Evolutionary conservation across 257 asterid species (phyloP).

Genomic region (Solanum stenotomum): DNA sequence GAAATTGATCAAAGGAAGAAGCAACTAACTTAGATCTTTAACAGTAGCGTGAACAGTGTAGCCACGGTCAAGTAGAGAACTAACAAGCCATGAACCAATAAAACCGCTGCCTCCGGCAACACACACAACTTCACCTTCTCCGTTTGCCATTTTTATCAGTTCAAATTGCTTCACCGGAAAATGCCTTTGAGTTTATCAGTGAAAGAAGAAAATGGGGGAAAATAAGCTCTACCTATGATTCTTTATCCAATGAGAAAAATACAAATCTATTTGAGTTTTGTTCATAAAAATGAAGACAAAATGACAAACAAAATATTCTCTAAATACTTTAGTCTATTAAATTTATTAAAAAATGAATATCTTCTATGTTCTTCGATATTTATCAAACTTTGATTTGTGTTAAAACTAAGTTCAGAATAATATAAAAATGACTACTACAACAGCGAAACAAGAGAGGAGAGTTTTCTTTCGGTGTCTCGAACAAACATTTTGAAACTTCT

Average conservation of each 20-base stretch:
- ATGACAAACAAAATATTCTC: too few species aligned
- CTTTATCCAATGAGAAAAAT: background rate
- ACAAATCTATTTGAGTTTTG: background rate
- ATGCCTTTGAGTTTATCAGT: background rate
- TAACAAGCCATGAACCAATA: constrained; percentile 70
- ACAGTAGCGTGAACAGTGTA: constrained; percentile 91
- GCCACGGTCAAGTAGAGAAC: constrained; percentile 74
- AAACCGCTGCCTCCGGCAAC: constrained; percentile 88
- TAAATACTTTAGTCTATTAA: too few species aligned
- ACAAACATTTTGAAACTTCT: too few species aligned
- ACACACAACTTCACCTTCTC: constrained; percentile 50
- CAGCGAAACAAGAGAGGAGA: background rate
- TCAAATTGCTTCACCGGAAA: background rate
- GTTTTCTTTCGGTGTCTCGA: too few species aligned
- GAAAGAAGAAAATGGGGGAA: background rate
- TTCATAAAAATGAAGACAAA: too few species aligned
- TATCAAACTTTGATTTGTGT: too few species aligned
- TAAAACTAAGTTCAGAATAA: background rate
- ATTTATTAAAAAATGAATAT: too few species aligned
- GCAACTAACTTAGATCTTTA: constrained; percentile 38
- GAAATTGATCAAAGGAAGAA: background rate
- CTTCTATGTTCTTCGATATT: too few species aligned
- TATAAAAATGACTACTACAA: background rate
- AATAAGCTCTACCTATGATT: background rate
- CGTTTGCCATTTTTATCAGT: constrained; percentile 16